Evolutionary conservation across 805 yeast species (phyloP).

Genomic region (Saturnispora bothae): DNA sequence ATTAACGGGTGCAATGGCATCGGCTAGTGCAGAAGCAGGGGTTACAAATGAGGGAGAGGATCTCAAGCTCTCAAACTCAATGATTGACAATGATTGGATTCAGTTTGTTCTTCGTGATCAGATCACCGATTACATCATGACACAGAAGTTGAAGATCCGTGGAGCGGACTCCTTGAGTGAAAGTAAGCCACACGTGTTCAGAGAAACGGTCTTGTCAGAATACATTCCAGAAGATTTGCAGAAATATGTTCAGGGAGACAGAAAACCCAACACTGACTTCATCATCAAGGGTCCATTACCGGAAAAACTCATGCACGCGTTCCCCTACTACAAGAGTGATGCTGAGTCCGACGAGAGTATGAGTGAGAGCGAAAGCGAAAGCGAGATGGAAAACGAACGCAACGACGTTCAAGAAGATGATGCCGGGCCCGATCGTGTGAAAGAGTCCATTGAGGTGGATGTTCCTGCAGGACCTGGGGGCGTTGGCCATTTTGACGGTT

Average conservation of each 20-base stretch:
- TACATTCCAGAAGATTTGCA: slow-evolving; percentile 21
- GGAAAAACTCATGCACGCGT: slow-evolving; percentile 20
- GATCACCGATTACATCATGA: slow-evolving; percentile 9
- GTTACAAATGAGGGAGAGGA: slow-evolving; percentile 1
- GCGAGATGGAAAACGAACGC: not conserved
- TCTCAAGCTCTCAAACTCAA: slow-evolving; percentile 9
- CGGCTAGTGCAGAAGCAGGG: not conserved
- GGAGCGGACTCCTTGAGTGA: slow-evolving; percentile 6
- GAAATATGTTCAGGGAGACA: slow-evolving; percentile 12
- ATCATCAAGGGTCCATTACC: slow-evolving; percentile 28
- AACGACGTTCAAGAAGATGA: not conserved
- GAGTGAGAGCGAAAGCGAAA: slow-evolving; percentile 1
- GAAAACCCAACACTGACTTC: slow-evolving; percentile 21
- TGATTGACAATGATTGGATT: slow-evolving; percentile 27
- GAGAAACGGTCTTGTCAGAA: slow-evolving; percentile 21
- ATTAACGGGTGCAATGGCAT: not conserved
- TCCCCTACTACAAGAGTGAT: slow-evolving; percentile 25
- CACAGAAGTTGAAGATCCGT: slow-evolving; percentile 3
- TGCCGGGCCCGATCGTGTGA: not conserved
- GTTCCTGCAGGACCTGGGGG: not conserved
- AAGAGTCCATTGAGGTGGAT: not conserved
- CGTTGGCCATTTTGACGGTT: slow-evolving; percentile 2
- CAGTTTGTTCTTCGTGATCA: slow-evolving; percentile 22
- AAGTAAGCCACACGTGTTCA: slow-evolving; percentile 15
- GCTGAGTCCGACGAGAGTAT: slow-evolving; percentile 15